Evolutionary conservation across 176 grass and related monocot species (phyloP).

Genomic region (Bolboschoenus planiculmis): DNA sequence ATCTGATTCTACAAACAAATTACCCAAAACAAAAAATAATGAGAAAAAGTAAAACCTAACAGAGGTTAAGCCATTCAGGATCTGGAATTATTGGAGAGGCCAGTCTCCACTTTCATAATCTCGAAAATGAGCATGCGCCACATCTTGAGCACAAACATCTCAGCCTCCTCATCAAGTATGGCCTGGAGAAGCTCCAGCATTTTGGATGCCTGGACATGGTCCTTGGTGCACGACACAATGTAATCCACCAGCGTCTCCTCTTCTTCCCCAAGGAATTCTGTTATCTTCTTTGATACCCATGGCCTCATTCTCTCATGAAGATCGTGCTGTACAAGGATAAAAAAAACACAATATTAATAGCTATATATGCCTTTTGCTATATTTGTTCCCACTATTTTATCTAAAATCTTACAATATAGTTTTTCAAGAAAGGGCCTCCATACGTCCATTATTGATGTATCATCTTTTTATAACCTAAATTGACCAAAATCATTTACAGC

Average conservation of each 20-base stretch:
- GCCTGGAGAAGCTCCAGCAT: slow-evolving; percentile 89
- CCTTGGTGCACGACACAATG: slow-evolving; percentile 89
- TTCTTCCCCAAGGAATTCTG: slow-evolving; percentile 96
- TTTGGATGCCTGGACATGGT: slow-evolving; percentile 81
- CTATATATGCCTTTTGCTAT: not conserved
- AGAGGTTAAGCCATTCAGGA: slow-evolving; percentile 27
- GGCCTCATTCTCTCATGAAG: slow-evolving; percentile 96
- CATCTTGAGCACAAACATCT: slow-evolving; percentile 99
- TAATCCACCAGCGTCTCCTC: slow-evolving; percentile 97
- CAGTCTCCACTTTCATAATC: slow-evolving; percentile 91
- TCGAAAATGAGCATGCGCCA: slow-evolving; percentile 99
- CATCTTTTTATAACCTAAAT: not conserved
- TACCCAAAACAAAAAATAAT: slow-evolving; percentile 17
- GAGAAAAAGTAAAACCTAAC: slow-evolving; percentile 30
- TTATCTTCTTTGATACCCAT: slow-evolving; percentile 98
- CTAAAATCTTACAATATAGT: not conserved
- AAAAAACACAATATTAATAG: not conserved
- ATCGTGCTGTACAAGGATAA: slow-evolving; percentile 42
- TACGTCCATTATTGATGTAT: not conserved
- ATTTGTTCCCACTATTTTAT: not conserved
- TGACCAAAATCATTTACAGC: not conserved
- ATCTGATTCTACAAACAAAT: slow-evolving; percentile 16
- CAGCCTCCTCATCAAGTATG: slow-evolving; percentile 87
- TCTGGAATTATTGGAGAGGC: slow-evolving; percentile 45
- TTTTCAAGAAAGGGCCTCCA: not conserved